Base-by-base conservation (phyloP, 1,284 basidiomycete species). In the Cryptococcus hybrid region DNA sequence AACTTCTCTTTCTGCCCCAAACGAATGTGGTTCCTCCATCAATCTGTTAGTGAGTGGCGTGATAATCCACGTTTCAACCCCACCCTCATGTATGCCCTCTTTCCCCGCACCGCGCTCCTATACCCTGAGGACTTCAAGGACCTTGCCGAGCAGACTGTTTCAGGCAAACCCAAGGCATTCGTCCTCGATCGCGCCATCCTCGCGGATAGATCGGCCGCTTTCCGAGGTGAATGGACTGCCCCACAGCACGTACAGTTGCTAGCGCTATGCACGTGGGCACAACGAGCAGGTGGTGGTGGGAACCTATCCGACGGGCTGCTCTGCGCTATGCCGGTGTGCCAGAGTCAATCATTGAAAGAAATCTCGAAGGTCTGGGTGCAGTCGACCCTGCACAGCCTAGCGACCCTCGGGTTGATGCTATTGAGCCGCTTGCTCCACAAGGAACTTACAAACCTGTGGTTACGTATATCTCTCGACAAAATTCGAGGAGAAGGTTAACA, bases 381-480 rank as follows among this genome's bases (percentile, higher is more conserved):
- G 59, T 72, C 6, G 73, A 78, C 60, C 74, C 76, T 7, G 53
- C 47, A 24, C 48, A 15, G 2, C 18, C 52, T 13, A 35, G 18
- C 24, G 78, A 51, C 79, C 66, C 80, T 78, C 11, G 76, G 75
- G 52, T 62, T 7, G 34, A 46, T 24, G 55, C 57, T 34, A 37
- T 69, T 9, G 66, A 68, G 47, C 67, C 73, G 2, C 40, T 70
- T 0, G 57, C 59, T 0, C 57, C 61, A 0, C 40, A 50, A 9
- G 73, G 73, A 5, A 53, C 51, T 40, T 76, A 76, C 45, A 80
- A 76, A 58, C 77, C 88, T 4, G 82, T 88, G 9, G 84, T 90
- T 50, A 88, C 87, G 11, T 91, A 91, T 67, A 85, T 90, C 64
- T 85, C 83, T 55, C 80, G 89, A 39, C 89, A 90, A 75, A 79